Evolutionary conservation across 805 yeast genomes (phyloP), one percentile per base, ranked within the genome.

Genomic region (Wilhelminamyces savonicus): DNA sequence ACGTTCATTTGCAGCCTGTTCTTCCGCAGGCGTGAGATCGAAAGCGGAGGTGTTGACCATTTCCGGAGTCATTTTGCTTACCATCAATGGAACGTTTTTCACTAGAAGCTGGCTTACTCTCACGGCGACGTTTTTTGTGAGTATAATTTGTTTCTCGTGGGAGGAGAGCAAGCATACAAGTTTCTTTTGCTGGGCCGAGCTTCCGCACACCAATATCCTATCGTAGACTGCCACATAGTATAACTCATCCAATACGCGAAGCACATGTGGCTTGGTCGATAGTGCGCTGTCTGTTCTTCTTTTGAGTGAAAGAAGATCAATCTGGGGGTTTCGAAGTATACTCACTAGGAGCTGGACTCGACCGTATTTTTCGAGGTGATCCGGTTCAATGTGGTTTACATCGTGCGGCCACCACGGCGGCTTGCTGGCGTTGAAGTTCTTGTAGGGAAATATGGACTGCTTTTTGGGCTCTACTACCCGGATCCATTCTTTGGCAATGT

Each of bases 371-470:
- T 61, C 66, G 34, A 82, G 55, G 53, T 82, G 90, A 47, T 81
- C 90, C 0, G 90, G 90, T 44, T 82, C 88, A 25, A 60, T 63
- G 52, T 82, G 90, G 21, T 72, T 57, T 1, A 78, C 71, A 9
- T 39, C 33, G 0, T 24, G 21, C 0, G 88, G 88, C 92, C 92
- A 82, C 88, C 88, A 81, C 4, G 46, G 43, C 1, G 90, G 92
- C 37, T 61, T 71, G 9, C 69, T 41, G 0, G 16, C 27, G 10
- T 69, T 68, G 2, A 74, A 75, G 7, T 48, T 44, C 31, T 73
- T 78, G 48, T 82, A 82, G 3, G 90, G 90, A 40, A 56, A 69
- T 15, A 56, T 53, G 1, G 78, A 62, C 51, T 80, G 85, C 38
- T 82, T 82, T 31, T 55, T 62, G 2, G 90, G 88, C 44, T 79